phyloP scores from a whole-genome alignment of 345 rosid species.

The Camelina neglecta region DNA sequence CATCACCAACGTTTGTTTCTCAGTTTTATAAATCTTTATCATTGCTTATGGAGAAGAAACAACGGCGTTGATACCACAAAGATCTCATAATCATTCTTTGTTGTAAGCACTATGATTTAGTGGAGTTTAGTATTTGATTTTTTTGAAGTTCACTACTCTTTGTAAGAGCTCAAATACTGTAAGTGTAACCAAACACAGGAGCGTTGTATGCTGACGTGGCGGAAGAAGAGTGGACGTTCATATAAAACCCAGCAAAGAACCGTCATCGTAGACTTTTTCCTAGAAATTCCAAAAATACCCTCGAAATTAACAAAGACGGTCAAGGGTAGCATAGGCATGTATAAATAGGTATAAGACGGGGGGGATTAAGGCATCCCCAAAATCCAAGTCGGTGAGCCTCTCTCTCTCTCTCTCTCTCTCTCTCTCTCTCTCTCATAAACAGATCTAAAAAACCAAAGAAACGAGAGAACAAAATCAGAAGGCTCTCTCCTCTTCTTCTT shows the following conservation, averaged over 20 bases:
- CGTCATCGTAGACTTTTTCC: neutral
- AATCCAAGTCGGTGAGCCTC: conserved; percentile 2
- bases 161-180: neutral
- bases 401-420: neutral
- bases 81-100: neutral
- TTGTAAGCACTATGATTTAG: too few species aligned
- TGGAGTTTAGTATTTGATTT: too few species aligned
- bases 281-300: neutral
- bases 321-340: conserved; percentile 30
- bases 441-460: conserved; percentile 42
- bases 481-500: neutral
- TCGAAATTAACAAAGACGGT: neutral
- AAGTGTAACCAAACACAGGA: neutral
- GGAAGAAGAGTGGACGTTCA: conserved; percentile 10
- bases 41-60: conserved; percentile 39
- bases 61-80: conserved; percentile 1
- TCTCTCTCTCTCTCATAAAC: conserved; percentile 1
- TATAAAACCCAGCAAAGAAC: neutral
- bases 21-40: conserved; percentile 39
- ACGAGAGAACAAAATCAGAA: conserved; percentile 16
- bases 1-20: conserved; percentile 24
- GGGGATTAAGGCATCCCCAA: neutral
- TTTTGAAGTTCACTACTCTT: neutral
- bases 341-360: conserved; percentile 1
- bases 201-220: conserved; percentile 8